Base-by-base conservation (phyloP, 345 rosid species). In the Salix koriyanagi region DNA sequence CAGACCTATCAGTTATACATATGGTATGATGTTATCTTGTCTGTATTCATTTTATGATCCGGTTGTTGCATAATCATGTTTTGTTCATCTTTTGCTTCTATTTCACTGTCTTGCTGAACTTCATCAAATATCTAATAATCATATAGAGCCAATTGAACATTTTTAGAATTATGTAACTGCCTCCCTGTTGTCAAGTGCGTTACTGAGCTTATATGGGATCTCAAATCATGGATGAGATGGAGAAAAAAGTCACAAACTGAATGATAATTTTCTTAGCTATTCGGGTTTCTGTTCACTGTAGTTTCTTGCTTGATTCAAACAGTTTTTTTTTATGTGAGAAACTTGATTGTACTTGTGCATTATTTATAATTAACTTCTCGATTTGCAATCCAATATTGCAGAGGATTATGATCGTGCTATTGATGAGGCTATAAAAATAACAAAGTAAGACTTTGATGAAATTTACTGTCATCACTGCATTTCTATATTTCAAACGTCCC, bases 331-430 rank as follows among this genome's bases (percentile, higher is more conserved):
- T 30, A n/a, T 28, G 44, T 15, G 4, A 58, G 15, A 23, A 58
- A 4, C 21, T 48, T 28, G 9, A 48, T 46, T 6, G 70, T 64
- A n/a, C 16, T 58, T 25, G 30, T 23, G 61, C 71, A 34, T 56
- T 21, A 37, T n/a, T 76, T 65, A 23, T 25, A 56, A 56, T 56
- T 56, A 56, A 56, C 61, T 30, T 72, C 65, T 72, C 37, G 44
- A 70, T 76, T 73, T 71, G 74, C 56, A 36, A 56, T 79, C 73
- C 74, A 52, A 56, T 75, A 71, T 34, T 85, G 82, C 87, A 94
- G 98, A 90, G 58, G 93, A 89, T 10, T 94, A 79, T 88, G 97
- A 92, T 71, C 91, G 78, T 64, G 89, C 91, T 65, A 90, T 94
- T 72, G 79, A 83, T 25, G 92, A 94, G 74, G 98, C 97, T 75